phyloP scores from a whole-genome alignment of 768 basidiomycete species.

The Coprinopsis cinerea region DNA sequence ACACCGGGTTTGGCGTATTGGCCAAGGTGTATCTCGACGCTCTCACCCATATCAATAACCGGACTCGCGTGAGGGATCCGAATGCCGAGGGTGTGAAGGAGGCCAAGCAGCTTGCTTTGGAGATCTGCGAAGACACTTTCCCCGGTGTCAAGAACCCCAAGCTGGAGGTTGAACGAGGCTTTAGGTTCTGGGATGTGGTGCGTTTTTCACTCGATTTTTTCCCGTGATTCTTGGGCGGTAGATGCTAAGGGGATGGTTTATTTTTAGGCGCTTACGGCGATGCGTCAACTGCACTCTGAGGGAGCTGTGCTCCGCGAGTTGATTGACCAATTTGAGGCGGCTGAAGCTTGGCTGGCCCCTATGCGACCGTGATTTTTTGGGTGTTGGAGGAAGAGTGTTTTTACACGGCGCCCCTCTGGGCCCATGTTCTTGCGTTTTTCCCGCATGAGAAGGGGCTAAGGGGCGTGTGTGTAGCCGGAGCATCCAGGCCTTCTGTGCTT shows the following conservation, averaged over 20 bases:
- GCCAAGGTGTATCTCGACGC: constrained; percentile 96
- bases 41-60: constrained; percentile 80
- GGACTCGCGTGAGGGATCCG: constrained; percentile 69
- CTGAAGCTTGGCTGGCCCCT: constrained; percentile 89
- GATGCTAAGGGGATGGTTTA: constrained; percentile 9
- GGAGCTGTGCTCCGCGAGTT: constrained; percentile 76
- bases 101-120: constrained; percentile 82
- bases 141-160: constrained; percentile 84
- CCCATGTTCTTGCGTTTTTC: constrained; percentile 1
- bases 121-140: constrained; percentile 92
- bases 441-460: constrained; percentile 1
- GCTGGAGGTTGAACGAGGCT: constrained; percentile 89
- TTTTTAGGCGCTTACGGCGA: constrained; percentile 71
- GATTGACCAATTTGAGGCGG: constrained; percentile 94
- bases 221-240: constrained; percentile 31
- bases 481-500: background rate
- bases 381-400: too few relatives aligned
- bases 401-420: too few relatives aligned
- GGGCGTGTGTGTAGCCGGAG: background rate
- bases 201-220: constrained; percentile 1
- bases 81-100: constrained; percentile 75
- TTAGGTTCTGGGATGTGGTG: constrained; percentile 98
- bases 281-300: constrained; percentile 84
- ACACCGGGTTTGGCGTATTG: constrained; percentile 96
- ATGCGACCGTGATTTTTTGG: constrained; percentile 65